Base-by-base conservation (phyloP, 495 filamentous ascomycete species). In the Glutinoglossum americanum region DNA sequence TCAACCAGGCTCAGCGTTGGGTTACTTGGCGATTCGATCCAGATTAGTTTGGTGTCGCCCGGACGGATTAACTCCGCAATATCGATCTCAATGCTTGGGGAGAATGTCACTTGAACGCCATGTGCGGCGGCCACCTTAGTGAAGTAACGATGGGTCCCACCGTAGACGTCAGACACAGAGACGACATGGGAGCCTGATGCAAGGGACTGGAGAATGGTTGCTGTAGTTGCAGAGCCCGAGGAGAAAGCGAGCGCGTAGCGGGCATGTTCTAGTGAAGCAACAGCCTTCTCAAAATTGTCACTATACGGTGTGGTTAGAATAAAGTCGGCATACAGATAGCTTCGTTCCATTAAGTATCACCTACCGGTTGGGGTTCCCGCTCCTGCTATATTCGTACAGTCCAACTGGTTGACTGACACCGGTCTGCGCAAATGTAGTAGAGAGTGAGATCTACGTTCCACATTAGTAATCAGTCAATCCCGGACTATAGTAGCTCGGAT, bases 91-190 rank as follows among this genome's bases (percentile, higher is more conserved):
- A 99, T 87, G 66, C 77, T 77, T 3, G 87, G 87, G 1, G 87
- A 86, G 70, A 99, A 99, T 30, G 90, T 90, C 35, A 97, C 93
- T 55, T 85, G 76, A 13, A 99, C 90, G 60, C 89, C 88, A 66
- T 99, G 93, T 27, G 93, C 88, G 60, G 83, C 77, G 54, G 92
- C 92, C 48, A 99, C 93, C 72, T 95, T 88, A 62, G 92, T 99
- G 78, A 99, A 99, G 72, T 99, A 99, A 60, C 92, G 78, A 71
- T 97, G 92, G 1, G 92, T 99, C 48, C 92, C 92, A 58, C 92
- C 92, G 66, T 99, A 99, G 51, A 99, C 87, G 66, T 99, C 93
- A 54, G 87, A 92, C 39, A 97, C 88, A 45, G 88, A 94, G 62
- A 99, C 80, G 60, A 97, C 83, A 71, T 99, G 92, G 21, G 87